These are phyloP conservation scores for Boletus vinaceobasis DNA, from an alignment of 768 basidiomycete genomes.

Conservation along the genomic window DNA sequence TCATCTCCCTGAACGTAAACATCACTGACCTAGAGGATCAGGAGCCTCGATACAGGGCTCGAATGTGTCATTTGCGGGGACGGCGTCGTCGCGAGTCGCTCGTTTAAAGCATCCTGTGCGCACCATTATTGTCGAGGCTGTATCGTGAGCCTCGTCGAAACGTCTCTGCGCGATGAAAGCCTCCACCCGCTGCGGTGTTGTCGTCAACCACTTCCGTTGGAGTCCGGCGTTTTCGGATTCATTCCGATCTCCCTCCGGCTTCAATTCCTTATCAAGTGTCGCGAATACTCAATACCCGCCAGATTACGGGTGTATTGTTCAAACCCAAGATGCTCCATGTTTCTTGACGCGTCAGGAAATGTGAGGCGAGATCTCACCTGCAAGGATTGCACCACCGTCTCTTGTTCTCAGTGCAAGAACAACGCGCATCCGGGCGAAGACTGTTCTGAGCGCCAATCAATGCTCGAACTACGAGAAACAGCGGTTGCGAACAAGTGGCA, in stretches of 20 bases:
- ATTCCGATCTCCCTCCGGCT: slow-evolving; percentile 27
- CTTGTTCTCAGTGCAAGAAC: slow-evolving; percentile 52
- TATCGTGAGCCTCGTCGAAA: slow-evolving; percentile 37
- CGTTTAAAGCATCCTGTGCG: slow-evolving; percentile 41
- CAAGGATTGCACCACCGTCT: slow-evolving; percentile 34
- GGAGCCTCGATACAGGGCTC: background rate
- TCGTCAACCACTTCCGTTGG: slow-evolving; percentile 33
- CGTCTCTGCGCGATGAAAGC: slow-evolving; percentile 46
- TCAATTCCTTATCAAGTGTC: slow-evolving; percentile 39
- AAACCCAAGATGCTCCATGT: slow-evolving; percentile 48
- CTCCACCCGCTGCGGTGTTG: slow-evolving; percentile 55
- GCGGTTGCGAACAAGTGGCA: slow-evolving; percentile 51
- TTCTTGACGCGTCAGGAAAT: slow-evolving; percentile 42
- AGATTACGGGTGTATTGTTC: slow-evolving; percentile 49
- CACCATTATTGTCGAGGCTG: slow-evolving; percentile 50
- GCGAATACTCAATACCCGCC: slow-evolving; percentile 44
- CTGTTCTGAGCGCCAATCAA: slow-evolving; percentile 43
- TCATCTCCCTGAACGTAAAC: background rate
- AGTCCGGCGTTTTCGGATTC: slow-evolving; percentile 24
- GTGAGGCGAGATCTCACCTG: slow-evolving; percentile 32
- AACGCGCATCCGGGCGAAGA: slow-evolving; percentile 36
- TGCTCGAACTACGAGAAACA: slow-evolving; percentile 42
- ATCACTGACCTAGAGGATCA: background rate
- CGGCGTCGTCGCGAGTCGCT: slow-evolving; percentile 12
- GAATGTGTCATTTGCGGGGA: slow-evolving; percentile 45